A percentile compares a stretch with the other conserved stretches of the same genome.
Conservation (phyloP, 306 rosid species). For the Cicer chorassanicum region DNA sequence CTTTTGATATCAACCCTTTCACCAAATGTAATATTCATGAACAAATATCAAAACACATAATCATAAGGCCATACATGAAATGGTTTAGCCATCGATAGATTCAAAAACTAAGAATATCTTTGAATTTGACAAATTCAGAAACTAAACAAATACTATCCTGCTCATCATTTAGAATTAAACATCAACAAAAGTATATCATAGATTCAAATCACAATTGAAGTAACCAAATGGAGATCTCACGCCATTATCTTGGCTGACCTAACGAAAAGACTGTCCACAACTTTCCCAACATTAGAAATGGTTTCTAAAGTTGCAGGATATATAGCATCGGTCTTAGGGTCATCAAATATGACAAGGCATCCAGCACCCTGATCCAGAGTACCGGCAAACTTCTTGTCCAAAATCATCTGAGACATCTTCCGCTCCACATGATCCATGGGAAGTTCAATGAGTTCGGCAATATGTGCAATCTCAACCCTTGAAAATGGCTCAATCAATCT, state of each 20-base stretch:
- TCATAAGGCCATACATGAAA: not conserved
- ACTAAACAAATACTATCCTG: constrained; percentile 13
- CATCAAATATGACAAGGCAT: constrained; percentile 64
- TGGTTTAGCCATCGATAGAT: constrained; percentile 9
- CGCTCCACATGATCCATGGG: constrained; percentile 67
- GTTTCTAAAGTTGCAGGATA: constrained; percentile 80
- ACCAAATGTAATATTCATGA: not conserved
- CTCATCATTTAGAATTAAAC: not conserved
- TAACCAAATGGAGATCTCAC: constrained; percentile 40
- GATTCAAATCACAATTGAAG: constrained; percentile 14
- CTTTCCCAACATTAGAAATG: constrained; percentile 85
- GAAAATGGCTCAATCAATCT: constrained; percentile 93
- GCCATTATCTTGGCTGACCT: constrained; percentile 98
- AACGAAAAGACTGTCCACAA: constrained; percentile 87
- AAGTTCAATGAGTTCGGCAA: constrained; percentile 86
- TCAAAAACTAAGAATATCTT: constrained; percentile 13
- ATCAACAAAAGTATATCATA: not conserved
- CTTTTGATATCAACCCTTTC: not conserved
- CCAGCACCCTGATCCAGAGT: constrained; percentile 96
- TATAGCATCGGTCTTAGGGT: constrained; percentile 60
- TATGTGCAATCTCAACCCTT: constrained; percentile 88
- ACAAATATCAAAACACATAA: constrained; percentile 8
- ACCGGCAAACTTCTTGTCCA: constrained; percentile 74
- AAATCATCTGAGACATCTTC: constrained; percentile 66
- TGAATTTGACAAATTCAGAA: constrained; percentile 12